Base-by-base conservation (phyloP, 2,329 filamentous ascomycete genomes). In the Celoporthe dispersa region DNA sequence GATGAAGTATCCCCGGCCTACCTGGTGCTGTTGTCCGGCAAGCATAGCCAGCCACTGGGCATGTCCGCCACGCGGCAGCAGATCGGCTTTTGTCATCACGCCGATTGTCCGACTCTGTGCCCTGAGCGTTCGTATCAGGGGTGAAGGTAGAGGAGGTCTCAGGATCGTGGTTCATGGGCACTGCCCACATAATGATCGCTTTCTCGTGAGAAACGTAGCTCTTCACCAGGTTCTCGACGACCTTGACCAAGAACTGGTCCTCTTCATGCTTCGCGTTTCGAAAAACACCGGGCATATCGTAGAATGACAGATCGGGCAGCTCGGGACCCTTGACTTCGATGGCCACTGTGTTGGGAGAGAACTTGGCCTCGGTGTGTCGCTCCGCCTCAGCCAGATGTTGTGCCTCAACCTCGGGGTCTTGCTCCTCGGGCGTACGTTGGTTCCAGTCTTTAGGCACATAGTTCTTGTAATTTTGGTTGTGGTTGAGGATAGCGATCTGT, bases 11-110 rank as follows among this genome's bases (percentile, higher is more conserved):
- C 92, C 92, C n/a, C 92, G 84, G 0, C 90, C 90, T 0, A 94
- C 86, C 0, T 78, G 76, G 70, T 92, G 93, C 1, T 87, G 86
- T 1, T 87, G 77, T 0, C 89, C 88, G 0, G 83, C 81, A 5
- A 97, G 83, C 66, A 67, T 67, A 22, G 66, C 66, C n/a, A 67
- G 62, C 62, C 92, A 93, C 68, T 90, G 88, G 0, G 79, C 74
- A 0, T 87, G 81, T 1, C 85, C 82, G 0, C 84, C 84, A 0
- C 80, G 77, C 0, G 88, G 86, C 0, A 94, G 80, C 0, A 92
- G 85, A 72, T 97, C 94, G 0, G 94, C 94, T 75, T 97, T 97
- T 0, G 94, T 97, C 22, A 97, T 84, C 0, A 97, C 92, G 0
- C 93, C 93, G 67, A 92, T 84, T 0, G 90, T 92, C 1, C 91